Conservation (phyloP, 495 filamentous ascomycete genomes). For the Clohesyomyces aquaticus region DNA sequence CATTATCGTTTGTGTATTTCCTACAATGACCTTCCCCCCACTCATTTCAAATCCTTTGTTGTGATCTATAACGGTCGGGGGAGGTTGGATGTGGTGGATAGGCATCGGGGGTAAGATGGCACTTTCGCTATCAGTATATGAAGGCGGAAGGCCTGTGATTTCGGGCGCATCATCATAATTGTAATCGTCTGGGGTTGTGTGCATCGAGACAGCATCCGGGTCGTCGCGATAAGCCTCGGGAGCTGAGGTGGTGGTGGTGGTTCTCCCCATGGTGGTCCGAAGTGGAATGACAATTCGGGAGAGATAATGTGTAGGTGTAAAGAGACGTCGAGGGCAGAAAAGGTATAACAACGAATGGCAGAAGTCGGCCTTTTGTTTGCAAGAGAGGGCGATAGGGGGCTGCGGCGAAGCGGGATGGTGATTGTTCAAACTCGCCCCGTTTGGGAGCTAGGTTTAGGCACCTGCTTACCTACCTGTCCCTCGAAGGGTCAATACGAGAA, state of each 20-base stretch:
- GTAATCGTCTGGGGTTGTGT: slow-evolving; percentile 44
- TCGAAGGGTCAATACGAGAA: not conserved
- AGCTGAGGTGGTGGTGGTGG: slow-evolving; percentile 2
- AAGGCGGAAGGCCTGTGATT: slow-evolving; percentile 37
- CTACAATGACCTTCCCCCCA: slow-evolving; percentile 17
- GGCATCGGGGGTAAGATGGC: slow-evolving; percentile 11
- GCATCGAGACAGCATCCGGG: slow-evolving; percentile 42
- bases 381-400: slow-evolving; percentile 14
- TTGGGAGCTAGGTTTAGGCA: slow-evolving; percentile 33
- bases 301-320: not conserved
- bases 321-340: not conserved
- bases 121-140: slow-evolving; percentile 41
- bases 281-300: not conserved
- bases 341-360: not conserved
- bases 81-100: slow-evolving; percentile 29
- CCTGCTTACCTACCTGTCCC: slow-evolving; percentile 13
- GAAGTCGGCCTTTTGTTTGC: slow-evolving; percentile 6
- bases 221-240: slow-evolving; percentile 40
- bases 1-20: slow-evolving; percentile 25
- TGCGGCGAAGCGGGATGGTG: not conserved
- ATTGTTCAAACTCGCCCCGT: slow-evolving; percentile 20
- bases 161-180: slow-evolving; percentile 43
- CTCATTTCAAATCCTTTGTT: not conserved
- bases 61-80: slow-evolving; percentile 17
- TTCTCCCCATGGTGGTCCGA: slow-evolving; percentile 29